Evolutionary conservation across 2,329 filamentous ascomycete species (phyloP), one percentile per base, ranked within the genome.

Genomic region (Ramularia collo-cygni): DNA sequence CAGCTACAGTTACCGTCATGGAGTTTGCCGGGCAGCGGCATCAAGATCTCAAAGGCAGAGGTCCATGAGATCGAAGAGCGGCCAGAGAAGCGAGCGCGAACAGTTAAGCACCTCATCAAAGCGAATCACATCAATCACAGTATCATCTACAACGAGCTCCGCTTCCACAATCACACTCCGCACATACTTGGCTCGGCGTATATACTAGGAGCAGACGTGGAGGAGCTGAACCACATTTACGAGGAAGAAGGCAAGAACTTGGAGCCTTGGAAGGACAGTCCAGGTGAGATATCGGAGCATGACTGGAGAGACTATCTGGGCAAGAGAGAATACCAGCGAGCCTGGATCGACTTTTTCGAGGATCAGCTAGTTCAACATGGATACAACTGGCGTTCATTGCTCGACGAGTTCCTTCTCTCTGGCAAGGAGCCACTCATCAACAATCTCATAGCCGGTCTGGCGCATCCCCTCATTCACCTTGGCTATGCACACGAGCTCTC

Each of bases 261-360:
- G 9, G 86, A 90, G 50, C 73, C 79, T 16, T 98, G 92, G 92
- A 63, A 69, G 38, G 81, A 89, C 51, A 87, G 89, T 1, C 92
- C 92, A 0, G 79, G 81, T 4, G 92, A 98, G 64, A 77, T 98
- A 37, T 77, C 79, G 13, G 74, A 80, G 47, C 74, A 82, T 41
- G 92, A 98, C 60, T 98, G 92, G 90, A 74, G 81, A 48, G 83
- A 90, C 42, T 92, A 79, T 54, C 62, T 95, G 21, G 89, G 90
- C 15, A 78, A 87, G 59, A 75, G 74, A 60, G 69, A 77, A 72
- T 95, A 93, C 58, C 87, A 98, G 64, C 77, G 90, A 44, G 90
- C 88, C 1, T 98, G 82, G 58, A 71, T 98, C 40, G 89, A 98
- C 61, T 96, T 92, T 60, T 96, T 94, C 58, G 92, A 98, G 61